Percentiles rank a stretch among this genome's conserved stretches.
phyloP scores from a whole-genome alignment of 148 eudicot species.

The Drosera capensis region DNA sequence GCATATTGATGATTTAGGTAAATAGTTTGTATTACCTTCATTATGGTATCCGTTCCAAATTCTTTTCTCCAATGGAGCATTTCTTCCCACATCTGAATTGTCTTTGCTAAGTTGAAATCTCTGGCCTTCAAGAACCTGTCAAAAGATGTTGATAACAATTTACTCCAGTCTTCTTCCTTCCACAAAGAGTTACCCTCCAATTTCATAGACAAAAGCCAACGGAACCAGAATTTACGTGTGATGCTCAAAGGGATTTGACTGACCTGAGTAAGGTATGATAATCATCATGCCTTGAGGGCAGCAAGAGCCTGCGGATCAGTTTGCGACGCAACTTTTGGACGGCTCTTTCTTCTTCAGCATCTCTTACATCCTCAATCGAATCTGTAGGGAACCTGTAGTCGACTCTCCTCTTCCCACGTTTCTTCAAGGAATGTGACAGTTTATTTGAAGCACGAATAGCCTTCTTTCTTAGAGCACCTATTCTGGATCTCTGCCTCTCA shows the following conservation, averaged over 20 bases:
- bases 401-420: constrained; percentile 55
- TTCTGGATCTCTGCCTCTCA: constrained; percentile 34
- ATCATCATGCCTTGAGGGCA: constrained; percentile 57
- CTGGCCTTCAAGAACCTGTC: constrained; percentile 65
- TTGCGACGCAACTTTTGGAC: constrained; percentile 42
- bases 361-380: constrained; percentile 58
- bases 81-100: constrained; percentile 75
- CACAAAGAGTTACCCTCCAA: neutral
- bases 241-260: neutral
- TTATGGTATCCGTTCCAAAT: constrained; percentile 48
- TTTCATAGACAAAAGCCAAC: no score
- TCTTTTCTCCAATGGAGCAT: constrained; percentile 76
- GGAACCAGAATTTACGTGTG: no score
- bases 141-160: constrained; percentile 8
- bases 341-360: constrained; percentile 43
- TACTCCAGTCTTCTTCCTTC: neutral
- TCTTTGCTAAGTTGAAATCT: constrained; percentile 41
- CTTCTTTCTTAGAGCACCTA: constrained; percentile 43
- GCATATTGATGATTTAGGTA: no score
- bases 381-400: constrained; percentile 49
- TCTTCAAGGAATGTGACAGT: constrained; percentile 50
- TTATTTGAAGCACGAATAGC: constrained; percentile 53
- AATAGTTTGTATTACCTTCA: no score
- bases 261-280: constrained; percentile 66
- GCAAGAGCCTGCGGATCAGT: constrained; percentile 29